Conservation (phyloP, 2,329 filamentous ascomycete species). For the Curvularia sp. region DNA sequence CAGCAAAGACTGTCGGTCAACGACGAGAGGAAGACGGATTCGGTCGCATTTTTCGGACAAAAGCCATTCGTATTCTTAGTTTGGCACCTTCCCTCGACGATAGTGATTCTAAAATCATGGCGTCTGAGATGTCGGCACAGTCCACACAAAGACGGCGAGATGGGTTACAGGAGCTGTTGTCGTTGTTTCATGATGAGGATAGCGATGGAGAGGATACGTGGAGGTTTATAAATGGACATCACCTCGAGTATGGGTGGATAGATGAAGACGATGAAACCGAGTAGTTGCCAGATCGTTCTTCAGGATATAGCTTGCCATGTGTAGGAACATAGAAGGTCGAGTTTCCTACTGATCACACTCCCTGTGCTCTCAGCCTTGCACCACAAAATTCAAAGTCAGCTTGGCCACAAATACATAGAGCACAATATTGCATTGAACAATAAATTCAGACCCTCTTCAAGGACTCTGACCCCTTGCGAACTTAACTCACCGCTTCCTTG, state of each 20-base stretch:
- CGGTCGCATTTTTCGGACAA: slow-evolving; percentile 10
- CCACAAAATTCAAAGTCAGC: neutral
- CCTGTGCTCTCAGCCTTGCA: neutral
- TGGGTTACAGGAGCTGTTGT: neutral
- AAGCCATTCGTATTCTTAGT: slow-evolving; percentile 15
- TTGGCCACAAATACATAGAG: too few species aligned
- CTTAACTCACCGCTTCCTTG: too few species aligned
- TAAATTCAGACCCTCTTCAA: too few species aligned
- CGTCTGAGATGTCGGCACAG: neutral
- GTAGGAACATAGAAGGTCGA: neutral
- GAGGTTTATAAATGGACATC: neutral
- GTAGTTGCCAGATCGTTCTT: neutral
- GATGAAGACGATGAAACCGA: neutral
- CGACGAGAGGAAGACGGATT: neutral
- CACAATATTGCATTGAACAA: too few species aligned
- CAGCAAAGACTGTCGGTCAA: slow-evolving; percentile 5
- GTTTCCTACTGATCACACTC: neutral
- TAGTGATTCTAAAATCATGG: neutral
- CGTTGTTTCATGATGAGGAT: slow-evolving; percentile 9
- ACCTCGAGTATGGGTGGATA: slow-evolving; percentile 4
- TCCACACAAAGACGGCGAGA: neutral
- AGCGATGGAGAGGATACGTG: slow-evolving; percentile 2
- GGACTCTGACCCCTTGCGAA: too few species aligned
- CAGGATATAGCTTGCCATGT: neutral
- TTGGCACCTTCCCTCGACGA: slow-evolving; percentile 8